Conservation (phyloP, 257 asterid species). For the Solanum peruvianum region DNA sequence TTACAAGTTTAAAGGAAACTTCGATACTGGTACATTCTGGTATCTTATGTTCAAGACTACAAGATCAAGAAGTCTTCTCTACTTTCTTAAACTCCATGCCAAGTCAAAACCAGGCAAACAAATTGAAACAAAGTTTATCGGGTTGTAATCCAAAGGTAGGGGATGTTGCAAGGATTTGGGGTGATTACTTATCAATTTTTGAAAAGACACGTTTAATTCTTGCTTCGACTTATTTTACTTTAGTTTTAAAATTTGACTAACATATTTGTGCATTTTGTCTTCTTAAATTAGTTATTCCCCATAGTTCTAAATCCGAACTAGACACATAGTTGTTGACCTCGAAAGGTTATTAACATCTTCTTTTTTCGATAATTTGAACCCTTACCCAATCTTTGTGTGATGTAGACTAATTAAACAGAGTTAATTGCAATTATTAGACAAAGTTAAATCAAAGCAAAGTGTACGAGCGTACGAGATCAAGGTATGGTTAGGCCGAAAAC, state of each 20-base stretch:
- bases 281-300: neutral
- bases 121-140: neutral
- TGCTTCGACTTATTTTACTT: neutral
- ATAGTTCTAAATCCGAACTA: neutral
- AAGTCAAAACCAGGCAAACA: neutral
- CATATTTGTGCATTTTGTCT: neutral
- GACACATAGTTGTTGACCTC: neutral
- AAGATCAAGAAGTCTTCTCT: neutral
- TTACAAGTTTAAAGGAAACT: neutral
- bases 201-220: neutral
- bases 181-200: neutral
- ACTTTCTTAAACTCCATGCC: neutral
- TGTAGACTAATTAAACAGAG: neutral
- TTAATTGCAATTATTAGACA: neutral
- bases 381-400: neutral
- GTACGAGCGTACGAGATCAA: neutral
- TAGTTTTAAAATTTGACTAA: neutral
- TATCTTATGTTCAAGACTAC: neutral
- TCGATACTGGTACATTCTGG: neutral
- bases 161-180: neutral
- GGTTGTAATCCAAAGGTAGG: neutral
- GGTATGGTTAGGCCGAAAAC: neutral
- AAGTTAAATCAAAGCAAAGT: neutral
- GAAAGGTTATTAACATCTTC: neutral
- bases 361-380: neutral